Evolutionary conservation across 164 flowering plant genomes (phyloP), one percentile per base, ranked within the genome.

Genomic region (Tetracentron sinense): DNA sequence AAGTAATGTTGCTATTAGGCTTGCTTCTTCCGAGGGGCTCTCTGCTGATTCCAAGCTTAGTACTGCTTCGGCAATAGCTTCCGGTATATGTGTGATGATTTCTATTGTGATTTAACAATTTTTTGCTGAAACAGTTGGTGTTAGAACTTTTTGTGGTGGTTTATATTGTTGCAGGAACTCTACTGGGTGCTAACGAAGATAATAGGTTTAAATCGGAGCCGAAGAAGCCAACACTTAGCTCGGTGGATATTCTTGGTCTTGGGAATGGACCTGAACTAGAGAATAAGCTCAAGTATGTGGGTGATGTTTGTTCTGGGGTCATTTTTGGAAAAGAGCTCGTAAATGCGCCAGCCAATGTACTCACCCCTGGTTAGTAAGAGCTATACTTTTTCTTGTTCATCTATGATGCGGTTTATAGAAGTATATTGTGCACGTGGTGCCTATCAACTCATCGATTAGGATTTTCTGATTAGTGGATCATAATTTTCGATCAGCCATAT

Each of bases 181-280:
- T 89, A 25, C 76, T 91, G 20, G 99, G 96, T 16, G 66, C 77
- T 56, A 75, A 71, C 72, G 99, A 94, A 68, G 97, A 94, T 69
- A 85, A 53, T 60, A 81, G 99, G 68, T 91, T 86, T 66, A 89
- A 81, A 68, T 86, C 96, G 6, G 97, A 89, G 56, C 81, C 91
- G 15, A 94, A 91, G 79, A 82, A 77, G 62, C 74, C 81, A 42
- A 35, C 70, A 7, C 83, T 94, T 44, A 78, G 79, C 60, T 85
- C 95, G 14, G 86, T 94, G 49, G 96, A 91, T 69, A 83, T 94
- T 61, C 60, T 94, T 79, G 97, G 99, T 61, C 82, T 91, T 63
- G 97, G 97, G 61, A 69, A 77, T 71, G 93, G 97, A 61, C 82
- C 88, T 63, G 79, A 87, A 59, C 56, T 83, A 22, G 85, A 87